Conservation (phyloP, 1,139 yeast genomes). For the Kluyveromyces sp. region DNA sequence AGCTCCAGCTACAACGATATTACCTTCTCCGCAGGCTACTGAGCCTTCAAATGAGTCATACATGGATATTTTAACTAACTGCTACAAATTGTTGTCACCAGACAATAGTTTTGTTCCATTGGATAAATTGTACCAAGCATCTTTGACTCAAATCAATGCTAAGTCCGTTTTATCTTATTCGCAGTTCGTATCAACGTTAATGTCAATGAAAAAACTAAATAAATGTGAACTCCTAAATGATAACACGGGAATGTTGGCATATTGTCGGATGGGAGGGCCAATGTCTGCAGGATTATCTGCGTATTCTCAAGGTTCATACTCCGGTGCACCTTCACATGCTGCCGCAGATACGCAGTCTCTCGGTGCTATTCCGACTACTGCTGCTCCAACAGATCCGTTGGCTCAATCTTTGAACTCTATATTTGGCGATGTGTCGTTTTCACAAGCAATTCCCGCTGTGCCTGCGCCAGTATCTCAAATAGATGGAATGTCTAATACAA, state of each 20-base stretch:
- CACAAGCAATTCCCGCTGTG: not conserved
- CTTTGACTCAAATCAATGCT: slow-evolving; percentile 13
- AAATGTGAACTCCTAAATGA: slow-evolving; percentile 19
- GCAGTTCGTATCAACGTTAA: slow-evolving; percentile 16
- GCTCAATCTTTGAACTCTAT: slow-evolving; percentile 3
- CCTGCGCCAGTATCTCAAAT: not conserved
- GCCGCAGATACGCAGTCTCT: not conserved
- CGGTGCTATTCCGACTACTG: not conserved
- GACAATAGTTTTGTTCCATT: slow-evolving; percentile 15
- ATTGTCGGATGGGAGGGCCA: slow-evolving; percentile 13
- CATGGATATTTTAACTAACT: not conserved
- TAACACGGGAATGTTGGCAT: slow-evolving; percentile 20
- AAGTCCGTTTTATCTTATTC: slow-evolving; percentile 10
- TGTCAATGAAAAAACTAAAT: slow-evolving; percentile 17
- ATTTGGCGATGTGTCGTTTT: slow-evolving; percentile 3
- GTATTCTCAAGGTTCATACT: not conserved
- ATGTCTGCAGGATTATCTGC: not conserved
- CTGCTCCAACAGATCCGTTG: not conserved
- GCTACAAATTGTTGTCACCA: not conserved
- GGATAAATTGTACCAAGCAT: slow-evolving; percentile 18
- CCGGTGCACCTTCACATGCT: not conserved
- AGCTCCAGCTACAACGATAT: slow-evolving; percentile 3
- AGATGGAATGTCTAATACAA: not conserved
- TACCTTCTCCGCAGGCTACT: slow-evolving; percentile 1
- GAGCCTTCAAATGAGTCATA: slow-evolving; percentile 2